Evolutionary conservation across 257 asterid genomes (phyloP), one percentile per base, ranked within the genome.

Genomic region (Dorcoceras hygrometricum): DNA sequence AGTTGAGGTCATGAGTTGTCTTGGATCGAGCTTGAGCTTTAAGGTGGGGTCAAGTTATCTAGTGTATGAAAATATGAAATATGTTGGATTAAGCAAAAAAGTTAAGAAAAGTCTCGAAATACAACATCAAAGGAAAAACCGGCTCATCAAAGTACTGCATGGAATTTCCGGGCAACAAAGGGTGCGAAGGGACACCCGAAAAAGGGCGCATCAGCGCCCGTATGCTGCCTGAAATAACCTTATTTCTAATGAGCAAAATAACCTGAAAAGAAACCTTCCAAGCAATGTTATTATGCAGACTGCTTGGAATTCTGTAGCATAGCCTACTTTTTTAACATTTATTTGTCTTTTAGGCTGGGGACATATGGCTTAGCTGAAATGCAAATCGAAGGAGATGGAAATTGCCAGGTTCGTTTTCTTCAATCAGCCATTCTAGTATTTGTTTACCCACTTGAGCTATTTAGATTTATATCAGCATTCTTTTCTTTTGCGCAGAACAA

Each of bases 381-480:
- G 83, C 95, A 76, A 73, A 93, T 93, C 1, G 96, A 87, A 71
- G 98, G 98, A 75, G 98, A 93, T 67, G 98, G 98, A 48, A 92
- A 93, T 82, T 93, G 98, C 76, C 98, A 93, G 97, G 98, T 89
- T 76, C 53, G 90, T 76, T 77, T 65, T 3, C 19, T 43, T 43
- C n/a, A 12, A 14, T 43, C 1, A 43, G 51, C 51, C 51, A 43
- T 12, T 43, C 51, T 14, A 14, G 48, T 6, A 43, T 43, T 14
- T 43, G 6, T 43, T 43, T 36, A 36, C 16, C 16, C n/a, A 28
- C 51, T 50, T 59, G 71, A 63, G 54, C 73, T 20, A 28, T 62
- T 16, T 63, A n/a, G 63, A 2, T 27, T 50, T 62, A 31, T 46
- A 20, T n/a, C 23, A 4, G 19, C 19, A 4, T 12, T 36, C 46